Evolutionary conservation across 148 eudicot genomes (phyloP).

Genomic region (Chenopodium formosanum): DNA sequence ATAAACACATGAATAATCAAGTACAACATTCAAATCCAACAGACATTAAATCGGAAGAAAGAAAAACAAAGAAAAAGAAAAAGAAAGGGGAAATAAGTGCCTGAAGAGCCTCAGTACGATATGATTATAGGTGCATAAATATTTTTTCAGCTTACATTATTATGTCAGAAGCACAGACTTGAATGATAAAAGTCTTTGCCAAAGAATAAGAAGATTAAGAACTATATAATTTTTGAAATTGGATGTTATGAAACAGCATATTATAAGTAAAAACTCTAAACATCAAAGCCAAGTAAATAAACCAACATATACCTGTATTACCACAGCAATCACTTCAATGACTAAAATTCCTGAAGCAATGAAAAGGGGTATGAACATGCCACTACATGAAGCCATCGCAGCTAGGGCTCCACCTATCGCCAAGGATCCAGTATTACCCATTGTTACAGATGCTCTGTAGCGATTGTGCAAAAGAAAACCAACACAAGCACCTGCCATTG

Average conservation of each 20-base stretch:
- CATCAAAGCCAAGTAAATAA: neutral
- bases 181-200: neutral
- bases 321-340: slow-evolving; percentile 57
- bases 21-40: neutral
- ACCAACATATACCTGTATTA: slow-evolving; percentile 57
- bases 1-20: neutral
- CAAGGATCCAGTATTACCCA: slow-evolving; percentile 89
- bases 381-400: slow-evolving; percentile 92
- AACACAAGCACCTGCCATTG: slow-evolving; percentile 97
- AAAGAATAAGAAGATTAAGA: neutral
- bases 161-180: neutral
- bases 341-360: slow-evolving; percentile 76
- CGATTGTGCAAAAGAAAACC: slow-evolving; percentile 89
- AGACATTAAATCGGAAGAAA: neutral
- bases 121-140: neutral
- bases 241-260: neutral
- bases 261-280: neutral
- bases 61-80: neutral
- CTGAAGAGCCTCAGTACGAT: neutral
- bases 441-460: slow-evolving; percentile 81
- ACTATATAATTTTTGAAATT: neutral
- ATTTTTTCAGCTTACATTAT: neutral
- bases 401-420: slow-evolving; percentile 96
- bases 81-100: neutral
- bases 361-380: slow-evolving; percentile 89